Evolutionary conservation across 2,329 filamentous ascomycete species (phyloP).

Genomic region (Leptodontidium sp.): DNA sequence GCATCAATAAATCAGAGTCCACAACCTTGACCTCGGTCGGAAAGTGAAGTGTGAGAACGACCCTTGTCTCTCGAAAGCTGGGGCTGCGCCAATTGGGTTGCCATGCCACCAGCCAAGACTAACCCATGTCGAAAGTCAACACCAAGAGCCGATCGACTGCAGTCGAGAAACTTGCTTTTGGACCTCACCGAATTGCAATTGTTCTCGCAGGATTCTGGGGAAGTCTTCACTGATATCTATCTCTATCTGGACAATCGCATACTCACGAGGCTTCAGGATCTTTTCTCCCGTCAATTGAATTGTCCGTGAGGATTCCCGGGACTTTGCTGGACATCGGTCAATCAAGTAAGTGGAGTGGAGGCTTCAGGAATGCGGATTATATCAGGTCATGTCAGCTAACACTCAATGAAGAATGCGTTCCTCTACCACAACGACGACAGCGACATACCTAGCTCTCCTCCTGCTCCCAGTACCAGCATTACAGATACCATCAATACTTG

Average conservation of each 20-base stretch:
- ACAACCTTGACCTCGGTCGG: too few relatives aligned
- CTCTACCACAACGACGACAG: constrained; percentile 16
- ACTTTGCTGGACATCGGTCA: neutral
- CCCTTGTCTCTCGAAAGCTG: neutral
- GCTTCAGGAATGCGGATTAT: neutral
- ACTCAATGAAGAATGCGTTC: constrained; percentile 36
- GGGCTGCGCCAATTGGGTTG: constrained; percentile 21
- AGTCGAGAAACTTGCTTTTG: constrained; percentile 21
- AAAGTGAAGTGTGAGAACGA: neutral
- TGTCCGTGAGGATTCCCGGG: neutral
- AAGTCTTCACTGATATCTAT: constrained; percentile 12
- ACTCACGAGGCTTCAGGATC: constrained; percentile 18
- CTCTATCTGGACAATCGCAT: neutral
- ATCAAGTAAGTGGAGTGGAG: constrained; percentile 14
- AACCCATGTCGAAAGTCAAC: constrained; percentile 16
- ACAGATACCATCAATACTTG: constrained; percentile 41
- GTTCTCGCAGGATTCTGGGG: constrained; percentile 17
- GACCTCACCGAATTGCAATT: constrained; percentile 14
- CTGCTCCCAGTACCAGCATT: constrained; percentile 36
- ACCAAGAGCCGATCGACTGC: constrained; percentile 17
- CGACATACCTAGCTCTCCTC: constrained; percentile 33
- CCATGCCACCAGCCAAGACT: constrained; percentile 16
- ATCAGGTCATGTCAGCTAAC: constrained; percentile 6
- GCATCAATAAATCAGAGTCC: too few relatives aligned
- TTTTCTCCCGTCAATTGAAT: constrained; percentile 1